Evolutionary conservation across 768 basidiomycete species (phyloP).

Genomic region (Mycena filopes): DNA sequence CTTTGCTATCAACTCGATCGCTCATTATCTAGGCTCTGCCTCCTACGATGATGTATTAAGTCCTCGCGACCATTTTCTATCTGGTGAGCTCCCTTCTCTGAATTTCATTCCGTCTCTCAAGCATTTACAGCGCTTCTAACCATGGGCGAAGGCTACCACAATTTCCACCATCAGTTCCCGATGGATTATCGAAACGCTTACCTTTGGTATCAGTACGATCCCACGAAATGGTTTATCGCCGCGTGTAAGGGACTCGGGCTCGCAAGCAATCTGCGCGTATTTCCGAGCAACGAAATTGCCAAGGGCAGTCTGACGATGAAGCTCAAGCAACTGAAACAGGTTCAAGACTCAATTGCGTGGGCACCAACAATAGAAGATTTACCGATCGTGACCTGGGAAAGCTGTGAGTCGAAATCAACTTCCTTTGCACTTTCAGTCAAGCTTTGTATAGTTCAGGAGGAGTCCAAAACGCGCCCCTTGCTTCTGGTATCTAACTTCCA

Average conservation of each 20-base stretch:
- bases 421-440: neutral
- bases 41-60: constrained; percentile 85
- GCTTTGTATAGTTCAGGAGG: constrained; percentile 64
- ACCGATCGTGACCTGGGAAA: constrained; percentile 85
- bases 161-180: constrained; percentile 92
- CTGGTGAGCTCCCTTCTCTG: constrained; percentile 38
- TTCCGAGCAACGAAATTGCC: constrained; percentile 89
- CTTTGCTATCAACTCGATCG: constrained; percentile 90
- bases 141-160: constrained; percentile 91
- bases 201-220: constrained; percentile 78
- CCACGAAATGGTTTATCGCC: constrained; percentile 87
- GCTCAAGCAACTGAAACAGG: constrained; percentile 73
- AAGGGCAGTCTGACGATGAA: constrained; percentile 88
- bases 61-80: constrained; percentile 82
- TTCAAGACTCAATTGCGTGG: constrained; percentile 75
- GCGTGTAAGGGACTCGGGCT: constrained; percentile 69
- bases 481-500: constrained; percentile 54
- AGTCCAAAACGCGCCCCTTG: constrained; percentile 71
- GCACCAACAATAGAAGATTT: constrained; percentile 66
- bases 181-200: constrained; percentile 88
- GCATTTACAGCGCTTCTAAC: constrained; percentile 69
- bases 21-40: constrained; percentile 84
- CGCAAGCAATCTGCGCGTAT: constrained; percentile 84
- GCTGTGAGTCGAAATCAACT: constrained; percentile 59
- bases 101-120: neutral